Percentiles rank a stretch among this genome's conserved stretches.
Evolutionary conservation across 805 yeast genomes (phyloP).

Genomic region (Gaillardinia entomophila): DNA sequence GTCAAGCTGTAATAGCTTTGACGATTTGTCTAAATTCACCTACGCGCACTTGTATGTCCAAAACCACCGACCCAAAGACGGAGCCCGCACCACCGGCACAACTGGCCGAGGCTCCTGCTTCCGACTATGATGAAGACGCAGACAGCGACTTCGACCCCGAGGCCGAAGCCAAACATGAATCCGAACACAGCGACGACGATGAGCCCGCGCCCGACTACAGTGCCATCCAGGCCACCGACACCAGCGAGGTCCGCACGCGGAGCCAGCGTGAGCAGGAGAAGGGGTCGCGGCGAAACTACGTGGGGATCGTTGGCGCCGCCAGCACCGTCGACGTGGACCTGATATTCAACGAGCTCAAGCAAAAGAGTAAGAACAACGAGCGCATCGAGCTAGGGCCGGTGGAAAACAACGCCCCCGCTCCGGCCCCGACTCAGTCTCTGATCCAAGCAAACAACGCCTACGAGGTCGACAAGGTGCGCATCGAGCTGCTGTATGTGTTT

Average conservation of each 20-base stretch:
- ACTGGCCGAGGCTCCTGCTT: no score
- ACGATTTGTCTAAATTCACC: no score
- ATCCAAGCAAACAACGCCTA: slow-evolving; percentile 1
- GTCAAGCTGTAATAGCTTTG: no score
- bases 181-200: slow-evolving; percentile 15
- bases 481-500: slow-evolving; percentile 75
- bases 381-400: neutral
- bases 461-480: slow-evolving; percentile 53
- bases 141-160: slow-evolving; percentile 55
- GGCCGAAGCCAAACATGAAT: slow-evolving; percentile 12
- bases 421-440: neutral
- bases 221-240: slow-evolving; percentile 5
- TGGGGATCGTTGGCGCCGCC: slow-evolving; percentile 4
- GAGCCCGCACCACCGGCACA: no score
- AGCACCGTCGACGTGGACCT: slow-evolving; percentile 24
- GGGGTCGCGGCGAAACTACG: slow-evolving; percentile 10
- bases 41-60: no score
- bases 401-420: neutral
- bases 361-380: slow-evolving; percentile 4
- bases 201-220: slow-evolving; percentile 10
- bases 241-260: slow-evolving; percentile 64
- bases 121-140: slow-evolving; percentile 48
- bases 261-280: slow-evolving; percentile 48
- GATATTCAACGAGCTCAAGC: slow-evolving; percentile 23
- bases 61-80: no score